These are phyloP conservation scores for Fusarium sp. DNA, from an alignment of 2,329 filamentous ascomycete species.

Conservation along the genomic window DNA sequence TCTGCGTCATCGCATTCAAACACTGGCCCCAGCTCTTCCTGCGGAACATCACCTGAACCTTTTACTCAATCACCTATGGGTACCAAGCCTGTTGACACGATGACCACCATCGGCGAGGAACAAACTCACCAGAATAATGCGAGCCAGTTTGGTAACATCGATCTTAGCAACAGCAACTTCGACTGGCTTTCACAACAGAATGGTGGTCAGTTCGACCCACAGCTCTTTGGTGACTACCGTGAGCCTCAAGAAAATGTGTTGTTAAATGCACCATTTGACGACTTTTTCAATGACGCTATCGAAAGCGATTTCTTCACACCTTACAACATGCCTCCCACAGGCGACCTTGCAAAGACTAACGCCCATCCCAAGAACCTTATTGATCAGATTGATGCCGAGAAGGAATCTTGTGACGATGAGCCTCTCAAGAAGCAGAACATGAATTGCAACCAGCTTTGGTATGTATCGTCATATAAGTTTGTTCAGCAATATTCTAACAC, in stretches of 20 bases:
- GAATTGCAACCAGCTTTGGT: conserved; percentile 95
- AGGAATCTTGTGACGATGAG: conserved; percentile 78
- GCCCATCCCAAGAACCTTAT: conserved; percentile 73
- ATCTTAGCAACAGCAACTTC: conserved; percentile 68
- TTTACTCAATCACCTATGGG: conserved; percentile 77
- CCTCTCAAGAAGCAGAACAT: conserved; percentile 70
- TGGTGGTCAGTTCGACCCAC: conserved; percentile 88
- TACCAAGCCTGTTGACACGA: conserved; percentile 72
- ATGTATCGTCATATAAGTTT: conserved; percentile 55
- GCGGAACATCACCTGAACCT: conserved; percentile 83
- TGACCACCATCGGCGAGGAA: conserved; percentile 77
- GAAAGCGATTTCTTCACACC: conserved; percentile 85
- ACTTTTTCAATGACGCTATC: conserved; percentile 81
- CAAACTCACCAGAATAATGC: conserved; percentile 59
- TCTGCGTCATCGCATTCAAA: conserved; percentile 73
- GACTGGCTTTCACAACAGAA: conserved; percentile 86
- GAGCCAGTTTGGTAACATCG: conserved; percentile 54
- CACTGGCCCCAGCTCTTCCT: conserved; percentile 72
- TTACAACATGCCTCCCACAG: conserved; percentile 75
- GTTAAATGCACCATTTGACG: conserved; percentile 77
- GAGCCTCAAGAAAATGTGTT: conserved; percentile 89
- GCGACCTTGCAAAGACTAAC: conserved; percentile 50
- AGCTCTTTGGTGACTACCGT: conserved; percentile 91
- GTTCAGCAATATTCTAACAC: conserved; percentile 56
- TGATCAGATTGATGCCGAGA: conserved; percentile 80